phyloP scores from a whole-genome alignment of 805 yeast species.

The Wickerhamomyces hampshirensis region DNA sequence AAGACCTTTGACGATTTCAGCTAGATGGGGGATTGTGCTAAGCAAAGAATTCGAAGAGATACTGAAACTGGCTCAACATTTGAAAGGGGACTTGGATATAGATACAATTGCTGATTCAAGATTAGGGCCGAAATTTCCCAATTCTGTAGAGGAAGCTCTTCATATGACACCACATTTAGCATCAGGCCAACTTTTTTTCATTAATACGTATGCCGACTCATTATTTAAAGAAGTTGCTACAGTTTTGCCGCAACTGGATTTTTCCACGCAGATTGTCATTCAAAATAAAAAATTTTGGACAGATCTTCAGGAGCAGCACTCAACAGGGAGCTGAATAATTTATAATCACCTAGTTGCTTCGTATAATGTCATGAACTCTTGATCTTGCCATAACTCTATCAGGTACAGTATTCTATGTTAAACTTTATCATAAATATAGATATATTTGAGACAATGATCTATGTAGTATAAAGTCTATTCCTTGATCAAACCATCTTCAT shows the following conservation, averaged over 20 bases:
- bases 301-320: not conserved
- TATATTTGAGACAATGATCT: no score
- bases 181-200: constrained; percentile 78
- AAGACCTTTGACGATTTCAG: constrained; percentile 67
- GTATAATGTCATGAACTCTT: no score
- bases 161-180: constrained; percentile 45
- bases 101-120: constrained; percentile 15
- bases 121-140: constrained; percentile 29
- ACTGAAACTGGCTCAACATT: constrained; percentile 41
- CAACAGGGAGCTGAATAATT: no score
- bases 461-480: no score
- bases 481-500: constrained; percentile 35
- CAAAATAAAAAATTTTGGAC: constrained; percentile 57
- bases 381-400: no score
- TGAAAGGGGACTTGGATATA: constrained; percentile 23
- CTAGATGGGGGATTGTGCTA: constrained; percentile 84
- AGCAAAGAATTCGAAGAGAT: constrained; percentile 75
- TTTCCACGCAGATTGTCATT: constrained; percentile 47
- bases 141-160: constrained; percentile 39
- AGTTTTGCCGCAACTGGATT: constrained; percentile 56
- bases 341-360: no score
- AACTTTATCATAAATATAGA: no score
- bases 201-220: constrained; percentile 72
- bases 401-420: no score
- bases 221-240: constrained; percentile 63